Conservation (phyloP, 2,329 filamentous ascomycete species). For the Fusarium pininemorale region DNA sequence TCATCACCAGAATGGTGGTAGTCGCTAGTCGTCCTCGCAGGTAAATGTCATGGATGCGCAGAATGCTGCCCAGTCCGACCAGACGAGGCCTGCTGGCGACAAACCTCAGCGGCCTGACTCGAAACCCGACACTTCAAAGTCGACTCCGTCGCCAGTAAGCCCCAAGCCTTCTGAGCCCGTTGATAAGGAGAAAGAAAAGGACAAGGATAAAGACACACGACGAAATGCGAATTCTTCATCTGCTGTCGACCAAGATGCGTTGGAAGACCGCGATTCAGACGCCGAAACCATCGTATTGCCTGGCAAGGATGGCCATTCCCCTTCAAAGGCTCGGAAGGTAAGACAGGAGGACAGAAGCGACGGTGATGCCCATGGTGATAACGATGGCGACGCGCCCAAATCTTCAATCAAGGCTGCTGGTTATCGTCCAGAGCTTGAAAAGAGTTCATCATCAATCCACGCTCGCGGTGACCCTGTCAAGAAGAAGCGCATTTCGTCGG, state of each 20-base stretch:
- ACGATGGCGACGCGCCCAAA: constrained; percentile 49
- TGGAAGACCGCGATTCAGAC: constrained; percentile 71
- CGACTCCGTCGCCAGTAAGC: constrained; percentile 40
- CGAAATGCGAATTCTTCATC: constrained; percentile 46
- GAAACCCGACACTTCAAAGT: constrained; percentile 33
- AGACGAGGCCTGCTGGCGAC: constrained; percentile 66
- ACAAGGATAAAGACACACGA: constrained; percentile 39
- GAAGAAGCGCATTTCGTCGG: constrained; percentile 58
- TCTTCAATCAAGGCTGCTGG: constrained; percentile 46
- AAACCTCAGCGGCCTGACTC: constrained; percentile 56
- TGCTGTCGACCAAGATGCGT: constrained; percentile 48
- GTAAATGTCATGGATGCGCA: constrained; percentile 76
- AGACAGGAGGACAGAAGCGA: constrained; percentile 73
- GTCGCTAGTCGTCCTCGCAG: constrained; percentile 58
- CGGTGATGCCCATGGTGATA: constrained; percentile 52
- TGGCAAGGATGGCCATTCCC: constrained; percentile 71
- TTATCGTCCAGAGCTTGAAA: constrained; percentile 46
- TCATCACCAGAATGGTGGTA: constrained; percentile 67
- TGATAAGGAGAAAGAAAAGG: constrained; percentile 36
- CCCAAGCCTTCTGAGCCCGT: constrained; percentile 31
- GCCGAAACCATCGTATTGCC: constrained; percentile 76
- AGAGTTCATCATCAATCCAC: constrained; percentile 45
- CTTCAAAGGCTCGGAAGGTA: constrained; percentile 69
- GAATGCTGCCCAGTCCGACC: constrained; percentile 71
- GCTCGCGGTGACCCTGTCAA: constrained; percentile 52